phyloP scores from a whole-genome alignment of 345 rosid genomes.

The Euphorbia tirucalli region DNA sequence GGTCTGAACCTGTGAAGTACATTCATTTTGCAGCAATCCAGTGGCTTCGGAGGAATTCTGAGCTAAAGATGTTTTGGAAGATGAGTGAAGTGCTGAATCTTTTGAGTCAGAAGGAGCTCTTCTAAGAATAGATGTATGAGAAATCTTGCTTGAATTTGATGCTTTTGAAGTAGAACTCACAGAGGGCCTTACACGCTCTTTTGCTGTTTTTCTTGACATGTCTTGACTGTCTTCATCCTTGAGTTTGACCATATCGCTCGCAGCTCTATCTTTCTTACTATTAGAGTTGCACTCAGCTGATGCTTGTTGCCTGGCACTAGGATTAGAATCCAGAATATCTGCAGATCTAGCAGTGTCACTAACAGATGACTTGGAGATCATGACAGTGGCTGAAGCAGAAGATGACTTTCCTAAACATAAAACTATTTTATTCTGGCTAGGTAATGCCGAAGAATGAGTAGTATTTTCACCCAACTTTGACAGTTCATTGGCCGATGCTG shows the following conservation, averaged over 20 bases:
- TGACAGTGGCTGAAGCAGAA: constrained; percentile 32
- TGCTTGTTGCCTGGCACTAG: constrained; percentile 37
- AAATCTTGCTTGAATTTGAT: constrained; percentile 49
- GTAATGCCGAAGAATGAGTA: constrained; percentile 30
- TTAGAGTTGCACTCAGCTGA: constrained; percentile 32
- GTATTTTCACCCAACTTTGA: constrained; percentile 37
- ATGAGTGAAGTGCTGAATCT: constrained; percentile 45
- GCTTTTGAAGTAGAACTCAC: constrained; percentile 40
- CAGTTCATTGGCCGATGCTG: constrained; percentile 37
- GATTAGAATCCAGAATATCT: constrained; percentile 42
- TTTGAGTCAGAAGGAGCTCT: constrained; percentile 46
- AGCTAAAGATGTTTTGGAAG: constrained; percentile 45
- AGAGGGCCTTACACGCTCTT: constrained; percentile 45
- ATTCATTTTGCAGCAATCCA: constrained; percentile 39
- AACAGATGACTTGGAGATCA: constrained; percentile 39
- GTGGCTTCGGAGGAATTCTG: constrained; percentile 53
- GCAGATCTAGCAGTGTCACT: constrained; percentile 41
- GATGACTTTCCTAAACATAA: constrained; percentile 49
- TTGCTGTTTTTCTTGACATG: constrained; percentile 37
- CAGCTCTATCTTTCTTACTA: constrained; percentile 45
- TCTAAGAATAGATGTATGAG: constrained; percentile 52
- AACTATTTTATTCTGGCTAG: constrained; percentile 40
- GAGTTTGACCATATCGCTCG: constrained; percentile 37
- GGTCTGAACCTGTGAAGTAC: constrained; percentile 34
- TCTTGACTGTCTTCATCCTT: constrained; percentile 45